These are phyloP conservation scores for Phaffia rhodozyma DNA, from an alignment of 1,284 basidiomycete genomes.

Conservation along the genomic window DNA sequence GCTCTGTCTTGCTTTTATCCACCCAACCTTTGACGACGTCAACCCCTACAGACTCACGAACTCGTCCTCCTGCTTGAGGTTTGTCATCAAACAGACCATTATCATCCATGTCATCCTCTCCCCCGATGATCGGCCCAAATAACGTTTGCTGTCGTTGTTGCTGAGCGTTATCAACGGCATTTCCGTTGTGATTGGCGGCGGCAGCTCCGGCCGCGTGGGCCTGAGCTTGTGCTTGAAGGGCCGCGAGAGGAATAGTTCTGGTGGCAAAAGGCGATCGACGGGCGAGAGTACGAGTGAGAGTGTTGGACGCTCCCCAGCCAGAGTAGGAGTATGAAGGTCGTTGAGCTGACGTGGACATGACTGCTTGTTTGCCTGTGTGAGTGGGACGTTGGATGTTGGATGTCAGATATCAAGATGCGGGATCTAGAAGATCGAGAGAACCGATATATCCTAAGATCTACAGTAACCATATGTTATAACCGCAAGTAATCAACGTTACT, in stretches of 20 bases:
- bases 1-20: constrained; percentile 55
- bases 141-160: constrained; percentile 48
- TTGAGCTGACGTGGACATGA: background rate
- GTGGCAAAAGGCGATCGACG: constrained; percentile 1
- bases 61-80: constrained; percentile 16
- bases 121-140: constrained; percentile 60
- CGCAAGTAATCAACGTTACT: too few relatives aligned
- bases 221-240: background rate
- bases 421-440: too few relatives aligned
- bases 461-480: too few relatives aligned
- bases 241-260: background rate
- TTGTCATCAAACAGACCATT: constrained; percentile 18
- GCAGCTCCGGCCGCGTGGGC: background rate
- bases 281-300: constrained; percentile 16
- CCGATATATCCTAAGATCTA: too few relatives aligned
- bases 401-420: too few relatives aligned
- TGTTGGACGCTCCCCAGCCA: constrained; percentile 13
- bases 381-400: background rate
- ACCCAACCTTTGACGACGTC: constrained; percentile 70
- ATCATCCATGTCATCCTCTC: constrained; percentile 34
- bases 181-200: background rate
- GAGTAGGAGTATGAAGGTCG: background rate
- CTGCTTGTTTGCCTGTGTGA: background rate
- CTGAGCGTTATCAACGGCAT: constrained; percentile 15
- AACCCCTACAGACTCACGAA: constrained; percentile 51